These are phyloP conservation scores for Nicotiana noctiflora DNA, from an alignment of 257 asterid genomes.

Conservation along the genomic window DNA sequence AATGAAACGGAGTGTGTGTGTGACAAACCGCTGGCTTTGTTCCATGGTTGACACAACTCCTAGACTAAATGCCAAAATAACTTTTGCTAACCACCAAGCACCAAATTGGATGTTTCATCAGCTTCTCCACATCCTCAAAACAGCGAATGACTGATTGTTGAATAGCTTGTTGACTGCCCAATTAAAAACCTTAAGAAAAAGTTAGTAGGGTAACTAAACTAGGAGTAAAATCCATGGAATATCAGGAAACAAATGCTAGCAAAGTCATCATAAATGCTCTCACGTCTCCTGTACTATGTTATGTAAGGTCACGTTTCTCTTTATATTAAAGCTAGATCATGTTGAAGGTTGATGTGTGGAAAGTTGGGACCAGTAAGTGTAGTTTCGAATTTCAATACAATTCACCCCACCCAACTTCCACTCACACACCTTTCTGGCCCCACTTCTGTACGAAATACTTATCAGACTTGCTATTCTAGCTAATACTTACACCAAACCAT, in stretches of 20 bases:
- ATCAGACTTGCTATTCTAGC: constrained; percentile 25
- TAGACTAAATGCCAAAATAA: not conserved
- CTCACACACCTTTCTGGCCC: not conserved
- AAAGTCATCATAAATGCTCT: constrained; percentile 20
- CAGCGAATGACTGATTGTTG: not conserved
- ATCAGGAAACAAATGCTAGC: not conserved
- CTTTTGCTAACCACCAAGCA: not conserved
- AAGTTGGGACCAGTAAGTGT: constrained; percentile 11
- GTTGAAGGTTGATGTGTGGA: constrained; percentile 22
- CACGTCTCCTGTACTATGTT: constrained; percentile 12
- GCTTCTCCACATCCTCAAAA: not conserved
- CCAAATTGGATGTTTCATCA: constrained; percentile 1
- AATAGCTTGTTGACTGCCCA: not conserved
- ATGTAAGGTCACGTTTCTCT: constrained; percentile 11
- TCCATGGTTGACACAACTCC: not conserved
- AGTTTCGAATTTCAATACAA: constrained; percentile 5
- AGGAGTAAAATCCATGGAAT: constrained; percentile 3
- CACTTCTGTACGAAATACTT: constrained; percentile 18
- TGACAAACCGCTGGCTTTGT: not conserved
- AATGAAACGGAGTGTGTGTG: no score
- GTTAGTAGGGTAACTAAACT: not conserved
- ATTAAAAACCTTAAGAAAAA: not conserved
- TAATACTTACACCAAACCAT: constrained; percentile 26
- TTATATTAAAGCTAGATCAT: constrained; percentile 28
- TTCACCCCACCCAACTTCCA: not conserved